A percentile compares a stretch with the other conserved stretches of the same genome.
Evolutionary conservation across 2,329 filamentous ascomycete genomes (phyloP).

Genomic region (Torrubiella hemipterigena): DNA sequence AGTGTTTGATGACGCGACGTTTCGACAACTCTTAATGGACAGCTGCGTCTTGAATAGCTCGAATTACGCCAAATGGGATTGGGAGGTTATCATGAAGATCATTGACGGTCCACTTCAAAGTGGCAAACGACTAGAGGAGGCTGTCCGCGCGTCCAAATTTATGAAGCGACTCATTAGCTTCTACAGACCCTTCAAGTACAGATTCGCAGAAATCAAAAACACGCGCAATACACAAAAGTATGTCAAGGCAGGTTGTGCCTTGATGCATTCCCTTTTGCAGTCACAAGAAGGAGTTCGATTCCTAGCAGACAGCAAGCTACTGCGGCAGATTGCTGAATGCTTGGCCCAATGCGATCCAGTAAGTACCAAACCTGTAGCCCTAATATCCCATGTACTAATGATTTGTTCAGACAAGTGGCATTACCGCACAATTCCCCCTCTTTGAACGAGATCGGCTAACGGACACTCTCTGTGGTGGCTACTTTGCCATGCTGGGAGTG

Average conservation of each 20-base stretch:
- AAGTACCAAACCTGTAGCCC: constrained; percentile 15
- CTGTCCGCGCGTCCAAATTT: constrained; percentile 89
- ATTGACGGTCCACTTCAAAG: constrained; percentile 89
- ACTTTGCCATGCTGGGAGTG: constrained; percentile 85
- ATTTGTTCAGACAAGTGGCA: constrained; percentile 45
- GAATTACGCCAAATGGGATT: constrained; percentile 94
- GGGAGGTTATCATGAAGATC: constrained; percentile 81
- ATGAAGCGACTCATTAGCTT: constrained; percentile 91
- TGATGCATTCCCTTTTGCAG: constrained; percentile 78
- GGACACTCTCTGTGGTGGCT: constrained; percentile 82
- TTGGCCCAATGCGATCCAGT: constrained; percentile 88
- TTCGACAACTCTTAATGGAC: constrained; percentile 56
- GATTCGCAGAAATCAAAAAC: constrained; percentile 82
- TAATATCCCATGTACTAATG: background rate
- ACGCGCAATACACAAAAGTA: constrained; percentile 92
- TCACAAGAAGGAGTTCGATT: constrained; percentile 77
- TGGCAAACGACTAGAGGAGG: constrained; percentile 85
- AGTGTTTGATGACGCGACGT: constrained; percentile 47
- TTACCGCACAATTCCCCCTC: constrained; percentile 74
- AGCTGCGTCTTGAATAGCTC: constrained; percentile 80
- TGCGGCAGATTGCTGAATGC: constrained; percentile 91
- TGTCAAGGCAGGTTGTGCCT: constrained; percentile 74
- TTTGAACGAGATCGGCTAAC: constrained; percentile 77
- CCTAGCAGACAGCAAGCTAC: constrained; percentile 79
- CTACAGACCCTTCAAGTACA: constrained; percentile 92